phyloP scores from a whole-genome alignment of 495 filamentous ascomycete genomes.

The Neurospora africana region DNA sequence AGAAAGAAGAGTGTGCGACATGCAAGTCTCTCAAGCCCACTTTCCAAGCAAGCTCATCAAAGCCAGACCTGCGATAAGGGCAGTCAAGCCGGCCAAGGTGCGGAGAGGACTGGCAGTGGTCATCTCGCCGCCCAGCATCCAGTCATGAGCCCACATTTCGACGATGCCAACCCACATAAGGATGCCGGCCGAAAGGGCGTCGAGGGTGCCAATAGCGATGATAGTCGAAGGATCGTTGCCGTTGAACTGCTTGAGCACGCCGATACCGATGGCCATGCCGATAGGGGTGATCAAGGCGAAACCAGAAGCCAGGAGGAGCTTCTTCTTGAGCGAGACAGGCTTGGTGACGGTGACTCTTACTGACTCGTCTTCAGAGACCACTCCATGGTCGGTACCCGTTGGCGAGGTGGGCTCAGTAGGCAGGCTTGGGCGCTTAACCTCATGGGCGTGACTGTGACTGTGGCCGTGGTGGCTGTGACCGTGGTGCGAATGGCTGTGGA shows the following conservation, averaged over 20 bases:
- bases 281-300: constrained; percentile 48
- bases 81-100: constrained; percentile 12
- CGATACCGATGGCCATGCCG: constrained; percentile 52
- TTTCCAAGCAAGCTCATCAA: constrained; percentile 26
- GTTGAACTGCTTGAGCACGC: constrained; percentile 43
- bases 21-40: constrained; percentile 16
- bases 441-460: constrained; percentile 1
- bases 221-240: constrained; percentile 43
- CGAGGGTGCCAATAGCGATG: constrained; percentile 47
- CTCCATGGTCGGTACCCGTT: not conserved
- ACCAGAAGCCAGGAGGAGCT: constrained; percentile 35
- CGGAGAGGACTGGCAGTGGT: constrained; percentile 9
- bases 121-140: constrained; percentile 33
- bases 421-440: not conserved
- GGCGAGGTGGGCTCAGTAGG: constrained; percentile 1
- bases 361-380: not conserved
- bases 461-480: constrained; percentile 9
- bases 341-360: not conserved
- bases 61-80: constrained; percentile 15
- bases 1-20: not conserved
- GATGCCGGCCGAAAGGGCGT: constrained; percentile 48
- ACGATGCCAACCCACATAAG: constrained; percentile 49
- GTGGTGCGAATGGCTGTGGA: constrained; percentile 13
- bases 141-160: constrained; percentile 50
- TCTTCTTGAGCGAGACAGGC: constrained; percentile 23